These are phyloP conservation scores for Coemansia sp. DNA, from an alignment of 192 early-diverging fungal genomes.

Conservation along the genomic window DNA sequence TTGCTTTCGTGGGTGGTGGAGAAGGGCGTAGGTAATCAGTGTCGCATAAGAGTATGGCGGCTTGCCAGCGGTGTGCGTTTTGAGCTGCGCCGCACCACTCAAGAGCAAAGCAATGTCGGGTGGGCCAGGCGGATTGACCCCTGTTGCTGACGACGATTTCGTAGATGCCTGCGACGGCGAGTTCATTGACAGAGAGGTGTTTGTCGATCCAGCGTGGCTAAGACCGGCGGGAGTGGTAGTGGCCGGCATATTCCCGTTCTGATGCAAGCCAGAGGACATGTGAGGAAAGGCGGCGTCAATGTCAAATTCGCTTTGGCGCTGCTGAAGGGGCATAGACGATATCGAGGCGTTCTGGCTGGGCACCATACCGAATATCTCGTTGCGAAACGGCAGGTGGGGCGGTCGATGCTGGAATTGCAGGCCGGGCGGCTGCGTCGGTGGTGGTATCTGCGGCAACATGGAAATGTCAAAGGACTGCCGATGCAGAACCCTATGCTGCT, in stretches of 20 bases:
- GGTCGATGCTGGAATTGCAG: conserved; percentile 14
- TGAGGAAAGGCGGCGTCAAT: conserved; percentile 11
- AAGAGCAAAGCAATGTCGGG: conserved; percentile 53
- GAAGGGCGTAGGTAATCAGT: conserved; percentile 82
- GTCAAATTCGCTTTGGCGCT: conserved; percentile 8
- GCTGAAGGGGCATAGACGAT: conserved; percentile 3
- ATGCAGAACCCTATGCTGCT: conserved; percentile 14
- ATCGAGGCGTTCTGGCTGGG: background rate
- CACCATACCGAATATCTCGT: background rate
- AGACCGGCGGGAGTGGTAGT: background rate
- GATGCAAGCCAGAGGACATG: background rate
- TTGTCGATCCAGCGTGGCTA: background rate
- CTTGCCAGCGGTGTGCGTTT: conserved; percentile 58
- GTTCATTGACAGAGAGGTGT: background rate
- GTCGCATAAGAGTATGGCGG: conserved; percentile 85
- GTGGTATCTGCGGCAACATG: conserved; percentile 11
- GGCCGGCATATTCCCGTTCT: background rate
- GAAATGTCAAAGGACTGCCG: conserved; percentile 41
- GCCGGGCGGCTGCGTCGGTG: conserved; percentile 10
- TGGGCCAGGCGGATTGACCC: conserved; percentile 3
- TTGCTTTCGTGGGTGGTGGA: conserved; percentile 63
- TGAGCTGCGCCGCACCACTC: conserved; percentile 48
- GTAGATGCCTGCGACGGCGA: conserved; percentile 3
- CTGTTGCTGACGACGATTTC: conserved; percentile 1
- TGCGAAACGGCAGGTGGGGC: background rate